phyloP scores from a whole-genome alignment of 2,329 filamentous ascomycete species.

The Penicillium decumbens region DNA sequence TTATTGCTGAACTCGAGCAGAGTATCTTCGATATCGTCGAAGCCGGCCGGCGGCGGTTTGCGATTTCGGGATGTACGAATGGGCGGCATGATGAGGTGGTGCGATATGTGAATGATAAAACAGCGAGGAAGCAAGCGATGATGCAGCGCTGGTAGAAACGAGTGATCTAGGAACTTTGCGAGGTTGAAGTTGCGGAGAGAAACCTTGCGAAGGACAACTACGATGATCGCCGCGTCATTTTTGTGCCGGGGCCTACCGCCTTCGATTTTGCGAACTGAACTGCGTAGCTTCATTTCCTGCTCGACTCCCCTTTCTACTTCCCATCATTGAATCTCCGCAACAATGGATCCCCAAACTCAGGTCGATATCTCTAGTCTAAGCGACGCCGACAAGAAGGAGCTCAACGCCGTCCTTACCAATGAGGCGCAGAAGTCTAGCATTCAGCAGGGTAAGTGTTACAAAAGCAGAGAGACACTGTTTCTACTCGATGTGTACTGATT shows the following conservation, averaged over 20 bases:
- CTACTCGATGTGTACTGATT: not conserved
- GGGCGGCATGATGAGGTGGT: constrained; percentile 52
- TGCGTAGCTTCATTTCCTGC: constrained; percentile 2
- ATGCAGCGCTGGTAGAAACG: not conserved
- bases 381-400: constrained; percentile 77
- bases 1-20: constrained; percentile 63
- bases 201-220: not conserved
- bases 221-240: constrained; percentile 16
- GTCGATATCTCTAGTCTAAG: constrained; percentile 70
- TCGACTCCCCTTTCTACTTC: not conserved
- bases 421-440: constrained; percentile 73
- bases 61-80: constrained; percentile 56
- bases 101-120: not conserved
- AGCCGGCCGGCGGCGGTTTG: constrained; percentile 62
- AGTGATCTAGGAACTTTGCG: not conserved
- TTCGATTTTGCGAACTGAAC: constrained; percentile 19
- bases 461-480: not conserved
- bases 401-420: constrained; percentile 78
- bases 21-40: constrained; percentile 65
- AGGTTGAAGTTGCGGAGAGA: not conserved
- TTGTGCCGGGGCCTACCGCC: constrained; percentile 28
- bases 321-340: constrained; percentile 7
- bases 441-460: constrained; percentile 44
- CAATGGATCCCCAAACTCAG: constrained; percentile 37
- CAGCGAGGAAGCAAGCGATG: not conserved